A percentile compares a stretch with the other conserved stretches of the same genome.
phyloP scores from a whole-genome alignment of 306 rosid genomes.

The Quercus variabilis region DNA sequence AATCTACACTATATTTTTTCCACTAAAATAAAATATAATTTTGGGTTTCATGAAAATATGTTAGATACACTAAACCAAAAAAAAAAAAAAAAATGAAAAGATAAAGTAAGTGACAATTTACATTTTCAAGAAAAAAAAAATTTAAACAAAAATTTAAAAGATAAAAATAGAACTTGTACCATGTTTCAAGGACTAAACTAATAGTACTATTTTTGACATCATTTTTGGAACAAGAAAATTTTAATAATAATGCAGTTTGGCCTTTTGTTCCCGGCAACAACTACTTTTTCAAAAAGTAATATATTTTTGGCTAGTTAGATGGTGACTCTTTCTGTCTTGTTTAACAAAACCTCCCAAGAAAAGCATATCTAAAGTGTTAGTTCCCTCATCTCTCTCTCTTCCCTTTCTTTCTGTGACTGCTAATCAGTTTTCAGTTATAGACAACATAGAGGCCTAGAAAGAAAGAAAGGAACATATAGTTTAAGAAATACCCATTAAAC shows the following conservation, averaged over 20 bases:
- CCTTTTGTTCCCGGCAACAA: conserved; percentile 10
- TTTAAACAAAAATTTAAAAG: no score
- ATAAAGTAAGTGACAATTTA: no score
- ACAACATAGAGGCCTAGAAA: neutral
- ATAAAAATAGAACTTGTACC: no score
- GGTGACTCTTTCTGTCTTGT: conserved; percentile 15
- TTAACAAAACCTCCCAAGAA: conserved; percentile 13
- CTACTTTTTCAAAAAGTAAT: neutral
- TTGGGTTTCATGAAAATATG: no score
- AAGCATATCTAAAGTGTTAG: conserved; percentile 6
- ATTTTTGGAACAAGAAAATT: neutral
- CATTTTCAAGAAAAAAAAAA: no score
- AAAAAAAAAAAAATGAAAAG: no score
- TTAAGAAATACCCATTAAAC: neutral
- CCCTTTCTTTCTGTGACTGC: conserved; percentile 6
- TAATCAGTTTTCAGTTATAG: neutral
- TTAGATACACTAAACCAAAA: no score
- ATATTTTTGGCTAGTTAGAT: conserved; percentile 7
- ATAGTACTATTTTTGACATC: no score
- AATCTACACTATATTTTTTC: no score
- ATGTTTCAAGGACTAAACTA: no score
- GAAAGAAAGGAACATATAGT: neutral
- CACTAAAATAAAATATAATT: no score
- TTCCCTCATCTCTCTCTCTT: neutral
- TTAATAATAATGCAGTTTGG: neutral